phyloP scores from a whole-genome alignment of 225 moss, liverwort and hornwort genomes.

The Physcomitrellopsis africana region DNA sequence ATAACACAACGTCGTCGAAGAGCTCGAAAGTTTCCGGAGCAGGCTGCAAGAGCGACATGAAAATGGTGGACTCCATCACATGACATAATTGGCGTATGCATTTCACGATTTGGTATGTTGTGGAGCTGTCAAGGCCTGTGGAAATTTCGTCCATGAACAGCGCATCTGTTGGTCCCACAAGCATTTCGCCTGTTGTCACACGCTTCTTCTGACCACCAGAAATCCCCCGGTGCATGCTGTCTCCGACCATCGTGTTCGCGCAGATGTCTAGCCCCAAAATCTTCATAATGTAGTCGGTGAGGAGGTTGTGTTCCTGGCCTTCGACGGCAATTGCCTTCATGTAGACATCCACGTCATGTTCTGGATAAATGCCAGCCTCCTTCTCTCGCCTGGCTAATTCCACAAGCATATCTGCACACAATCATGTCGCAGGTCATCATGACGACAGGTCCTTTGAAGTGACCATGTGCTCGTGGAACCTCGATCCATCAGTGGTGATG shows the following conservation, averaged over 20 bases:
- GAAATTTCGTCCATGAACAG: constrained; percentile 33
- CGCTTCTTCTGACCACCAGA: constrained; percentile 32
- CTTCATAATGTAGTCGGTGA: constrained; percentile 12
- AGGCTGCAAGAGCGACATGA: constrained; percentile 30
- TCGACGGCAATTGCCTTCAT: constrained; percentile 73
- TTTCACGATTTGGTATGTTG: constrained; percentile 30
- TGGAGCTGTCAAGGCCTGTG: constrained; percentile 30
- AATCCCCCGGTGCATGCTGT: constrained; percentile 27
- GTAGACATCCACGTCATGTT: constrained; percentile 62
- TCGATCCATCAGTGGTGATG: neutral
- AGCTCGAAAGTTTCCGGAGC: constrained; percentile 32
- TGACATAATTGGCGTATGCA: constrained; percentile 27
- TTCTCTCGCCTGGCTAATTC: constrained; percentile 60
- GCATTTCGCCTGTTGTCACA: constrained; percentile 32
- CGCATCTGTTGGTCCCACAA: constrained; percentile 25
- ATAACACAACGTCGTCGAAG: constrained; percentile 25
- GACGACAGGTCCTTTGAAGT: neutral
- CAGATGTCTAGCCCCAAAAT: constrained; percentile 28
- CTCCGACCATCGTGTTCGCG: constrained; percentile 26
- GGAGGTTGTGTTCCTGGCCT: constrained; percentile 60
- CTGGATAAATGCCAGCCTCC: constrained; percentile 62
- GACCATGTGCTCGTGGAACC: neutral
- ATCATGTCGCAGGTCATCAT: neutral
- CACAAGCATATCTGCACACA: constrained; percentile 53
- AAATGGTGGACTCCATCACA: constrained; percentile 29